phyloP scores from a whole-genome alignment of 2,329 filamentous ascomycete species.

The Pleomassaria siparia region DNA sequence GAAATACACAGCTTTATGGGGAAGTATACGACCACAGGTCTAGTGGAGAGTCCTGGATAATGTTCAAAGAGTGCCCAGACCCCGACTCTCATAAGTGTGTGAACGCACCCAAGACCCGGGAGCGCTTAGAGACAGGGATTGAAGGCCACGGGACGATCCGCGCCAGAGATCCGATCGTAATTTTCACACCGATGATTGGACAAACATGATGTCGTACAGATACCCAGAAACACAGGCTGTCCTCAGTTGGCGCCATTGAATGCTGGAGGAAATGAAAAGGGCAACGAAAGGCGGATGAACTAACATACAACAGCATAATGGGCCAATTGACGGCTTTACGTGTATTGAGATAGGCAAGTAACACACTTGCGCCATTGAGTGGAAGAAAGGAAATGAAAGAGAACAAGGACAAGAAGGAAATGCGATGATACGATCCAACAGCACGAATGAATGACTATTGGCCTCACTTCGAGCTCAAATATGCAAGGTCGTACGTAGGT shows the following conservation, averaged over 20 bases:
- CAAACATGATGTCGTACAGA: neutral
- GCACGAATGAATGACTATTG: neutral
- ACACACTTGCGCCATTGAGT: neutral
- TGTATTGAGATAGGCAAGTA: conserved; percentile 8
- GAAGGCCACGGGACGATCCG: neutral
- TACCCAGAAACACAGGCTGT: neutral
- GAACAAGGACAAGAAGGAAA: neutral
- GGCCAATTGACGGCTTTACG: conserved; percentile 18
- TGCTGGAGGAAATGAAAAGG: conserved; percentile 22
- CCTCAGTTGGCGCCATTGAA: conserved; percentile 4
- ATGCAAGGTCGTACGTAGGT: conserved; percentile 17
- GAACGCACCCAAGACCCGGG: conserved; percentile 28
- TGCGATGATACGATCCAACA: neutral
- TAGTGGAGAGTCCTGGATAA: neutral
- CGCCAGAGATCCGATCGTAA: neutral
- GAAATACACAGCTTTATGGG: too few relatives aligned
- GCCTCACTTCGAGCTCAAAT: neutral
- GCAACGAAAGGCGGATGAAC: conserved; percentile 18
- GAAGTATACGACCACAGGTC: neutral
- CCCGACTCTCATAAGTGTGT: neutral
- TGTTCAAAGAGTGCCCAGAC: neutral
- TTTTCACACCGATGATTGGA: neutral
- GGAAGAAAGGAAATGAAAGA: neutral
- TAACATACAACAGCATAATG: conserved; percentile 19
- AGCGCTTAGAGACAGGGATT: neutral